phyloP scores from a whole-genome alignment of 305 asterid species.

The Fraxinus floribunda region DNA sequence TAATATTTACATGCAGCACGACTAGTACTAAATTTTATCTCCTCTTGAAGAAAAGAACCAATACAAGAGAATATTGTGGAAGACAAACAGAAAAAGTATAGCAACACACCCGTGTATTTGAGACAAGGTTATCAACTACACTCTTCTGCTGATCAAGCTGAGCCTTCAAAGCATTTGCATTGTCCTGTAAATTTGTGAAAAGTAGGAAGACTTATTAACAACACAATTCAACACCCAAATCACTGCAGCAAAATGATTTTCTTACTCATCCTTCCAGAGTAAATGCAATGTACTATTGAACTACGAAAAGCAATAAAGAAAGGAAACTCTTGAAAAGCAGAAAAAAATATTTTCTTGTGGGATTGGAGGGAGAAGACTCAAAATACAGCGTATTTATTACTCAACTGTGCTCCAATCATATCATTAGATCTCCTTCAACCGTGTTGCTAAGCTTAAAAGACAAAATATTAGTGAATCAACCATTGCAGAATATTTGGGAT shows the following conservation, averaged over 20 bases:
- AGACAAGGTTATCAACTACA: slow-evolving; percentile 78
- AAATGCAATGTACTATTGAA: background rate
- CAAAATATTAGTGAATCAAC: background rate
- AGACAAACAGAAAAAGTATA: slow-evolving; percentile 13
- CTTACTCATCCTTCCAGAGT: background rate
- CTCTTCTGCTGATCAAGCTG: slow-evolving; percentile 90
- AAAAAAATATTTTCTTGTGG: background rate
- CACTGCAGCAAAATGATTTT: background rate
- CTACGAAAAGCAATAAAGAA: slow-evolving; percentile 2
- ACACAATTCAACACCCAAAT: background rate
- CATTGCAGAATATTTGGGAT: background rate
- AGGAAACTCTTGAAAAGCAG: background rate
- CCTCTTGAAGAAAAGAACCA: slow-evolving; percentile 10
- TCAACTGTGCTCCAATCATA: background rate
- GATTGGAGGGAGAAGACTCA: background rate
- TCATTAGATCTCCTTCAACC: background rate
- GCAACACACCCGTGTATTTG: slow-evolving; percentile 80
- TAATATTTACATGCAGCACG: background rate
- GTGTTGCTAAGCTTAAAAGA: background rate
- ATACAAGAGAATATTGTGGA: slow-evolving; percentile 17
- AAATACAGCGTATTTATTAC: background rate
- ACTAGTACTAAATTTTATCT: background rate
- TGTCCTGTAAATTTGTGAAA: slow-evolving; percentile 56
- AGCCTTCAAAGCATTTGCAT: slow-evolving; percentile 74
- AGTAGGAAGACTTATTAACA: background rate